phyloP scores from a whole-genome alignment of 305 asterid species.

The Solanum hybrid region DNA sequence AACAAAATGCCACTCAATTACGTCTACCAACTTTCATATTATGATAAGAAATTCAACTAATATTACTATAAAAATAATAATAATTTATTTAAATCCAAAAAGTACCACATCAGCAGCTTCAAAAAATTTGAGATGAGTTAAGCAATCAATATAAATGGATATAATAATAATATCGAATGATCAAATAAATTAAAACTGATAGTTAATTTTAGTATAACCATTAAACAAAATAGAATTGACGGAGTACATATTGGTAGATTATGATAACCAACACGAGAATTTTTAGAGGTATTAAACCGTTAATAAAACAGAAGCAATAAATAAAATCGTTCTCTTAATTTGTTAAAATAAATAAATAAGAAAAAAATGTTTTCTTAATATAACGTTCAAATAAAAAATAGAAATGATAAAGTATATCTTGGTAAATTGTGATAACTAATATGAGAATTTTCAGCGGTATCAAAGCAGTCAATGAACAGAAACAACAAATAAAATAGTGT shows the following conservation, averaged over 20 bases:
- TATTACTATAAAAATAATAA: not conserved
- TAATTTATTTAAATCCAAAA: no score
- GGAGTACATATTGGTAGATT: not conserved
- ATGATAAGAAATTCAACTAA: not conserved
- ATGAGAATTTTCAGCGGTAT: not conserved
- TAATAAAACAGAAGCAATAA: not conserved
- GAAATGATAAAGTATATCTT: no score
- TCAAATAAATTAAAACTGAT: not conserved
- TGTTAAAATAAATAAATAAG: no score
- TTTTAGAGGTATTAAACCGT: not conserved
- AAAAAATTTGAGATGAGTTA: no score
- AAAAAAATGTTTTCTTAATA: no score
- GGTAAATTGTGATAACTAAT: no score
- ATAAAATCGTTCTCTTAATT: not conserved
- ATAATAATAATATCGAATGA: no score
- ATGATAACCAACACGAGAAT: not conserved
- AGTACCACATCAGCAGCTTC: not conserved
- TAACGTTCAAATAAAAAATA: no score
- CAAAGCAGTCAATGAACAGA: not conserved
- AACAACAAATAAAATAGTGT: not conserved
- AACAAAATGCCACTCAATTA: not conserved
- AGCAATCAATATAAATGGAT: no score
- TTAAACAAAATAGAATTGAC: not conserved
- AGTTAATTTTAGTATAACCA: not conserved
- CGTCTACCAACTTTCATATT: not conserved